A percentile compares a stretch with the other conserved stretches of the same genome.
Conservation (phyloP, 2,329 filamentous ascomycete genomes). For the Monosporascus ibericus region DNA sequence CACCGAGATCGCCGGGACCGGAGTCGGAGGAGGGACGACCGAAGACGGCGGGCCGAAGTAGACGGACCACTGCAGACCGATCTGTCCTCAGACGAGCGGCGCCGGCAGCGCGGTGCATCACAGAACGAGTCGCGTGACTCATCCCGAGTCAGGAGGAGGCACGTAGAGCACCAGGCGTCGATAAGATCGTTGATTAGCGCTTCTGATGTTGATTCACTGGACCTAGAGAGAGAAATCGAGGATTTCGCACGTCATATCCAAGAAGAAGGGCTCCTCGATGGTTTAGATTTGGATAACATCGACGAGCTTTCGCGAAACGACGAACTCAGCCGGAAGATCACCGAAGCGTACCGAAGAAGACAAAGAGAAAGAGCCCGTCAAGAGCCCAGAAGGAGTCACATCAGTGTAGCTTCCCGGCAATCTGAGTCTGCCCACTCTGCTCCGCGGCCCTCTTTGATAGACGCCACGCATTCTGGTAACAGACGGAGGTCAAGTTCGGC, state of each 20-base stretch:
- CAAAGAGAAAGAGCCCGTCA: slow-evolving; percentile 57
- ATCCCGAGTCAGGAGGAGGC: slow-evolving; percentile 39
- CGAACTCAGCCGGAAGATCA: slow-evolving; percentile 84
- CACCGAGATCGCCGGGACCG: slow-evolving; percentile 18
- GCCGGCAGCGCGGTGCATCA: slow-evolving; percentile 38
- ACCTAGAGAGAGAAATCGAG: slow-evolving; percentile 83
- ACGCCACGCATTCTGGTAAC: slow-evolving; percentile 19
- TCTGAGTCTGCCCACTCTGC: slow-evolving; percentile 22
- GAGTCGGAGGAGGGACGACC: slow-evolving; percentile 23
- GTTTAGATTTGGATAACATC: slow-evolving; percentile 82
- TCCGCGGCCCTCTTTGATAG: slow-evolving; percentile 19
- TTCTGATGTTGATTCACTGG: slow-evolving; percentile 67
- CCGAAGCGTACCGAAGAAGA: slow-evolving; percentile 75
- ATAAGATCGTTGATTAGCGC: slow-evolving; percentile 77
- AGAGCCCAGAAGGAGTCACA: slow-evolving; percentile 39
- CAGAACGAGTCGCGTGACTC: slow-evolving; percentile 34
- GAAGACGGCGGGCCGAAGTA: slow-evolving; percentile 23
- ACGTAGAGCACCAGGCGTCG: slow-evolving; percentile 84
- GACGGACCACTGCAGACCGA: slow-evolving; percentile 33
- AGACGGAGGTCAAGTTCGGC: slow-evolving; percentile 25
- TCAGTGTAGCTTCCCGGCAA: slow-evolving; percentile 32
- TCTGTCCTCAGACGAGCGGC: slow-evolving; percentile 28
- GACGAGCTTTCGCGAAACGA: slow-evolving; percentile 75
- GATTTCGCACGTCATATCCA: slow-evolving; percentile 86
- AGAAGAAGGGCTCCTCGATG: slow-evolving; percentile 80